These are phyloP conservation scores for Chalaropsis ovoidea DNA, from an alignment of 2,329 filamentous ascomycete species.

Conservation along the genomic window DNA sequence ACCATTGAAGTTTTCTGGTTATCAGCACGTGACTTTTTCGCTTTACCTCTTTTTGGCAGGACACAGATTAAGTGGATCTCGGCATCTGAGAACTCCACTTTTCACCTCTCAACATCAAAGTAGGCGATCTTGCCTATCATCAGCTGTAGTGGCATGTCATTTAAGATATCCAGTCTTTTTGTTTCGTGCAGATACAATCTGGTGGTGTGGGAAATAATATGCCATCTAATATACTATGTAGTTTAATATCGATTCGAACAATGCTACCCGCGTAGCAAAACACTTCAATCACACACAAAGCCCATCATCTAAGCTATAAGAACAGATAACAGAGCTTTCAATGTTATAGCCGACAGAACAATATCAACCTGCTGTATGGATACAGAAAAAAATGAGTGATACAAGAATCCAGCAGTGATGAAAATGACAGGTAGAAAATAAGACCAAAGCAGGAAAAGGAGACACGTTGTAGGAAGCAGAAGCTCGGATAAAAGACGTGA, in stretches of 20 bases:
- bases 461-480: too few relatives aligned
- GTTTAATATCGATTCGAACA: too few relatives aligned
- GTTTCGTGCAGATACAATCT: not conserved
- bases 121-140: not conserved
- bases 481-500: not conserved
- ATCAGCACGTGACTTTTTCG: slow-evolving; percentile 8
- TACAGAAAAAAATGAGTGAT: too few relatives aligned
- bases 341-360: too few relatives aligned
- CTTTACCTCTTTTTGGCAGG: not conserved
- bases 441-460: not conserved
- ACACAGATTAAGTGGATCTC: not conserved
- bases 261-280: too few relatives aligned
- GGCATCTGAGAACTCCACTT: not conserved
- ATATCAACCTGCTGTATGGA: too few relatives aligned
- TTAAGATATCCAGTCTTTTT: not conserved
- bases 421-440: not conserved
- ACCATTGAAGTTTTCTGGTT: not conserved
- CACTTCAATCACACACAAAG: too few relatives aligned
- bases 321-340: too few relatives aligned
- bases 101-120: not conserved
- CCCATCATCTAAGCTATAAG: too few relatives aligned
- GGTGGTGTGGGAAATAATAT: not conserved
- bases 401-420: too few relatives aligned
- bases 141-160: not conserved
- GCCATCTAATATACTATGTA: too few relatives aligned